Conservation (phyloP, 495 filamentous ascomycete species). For the Talaromyces wortmannii region DNA sequence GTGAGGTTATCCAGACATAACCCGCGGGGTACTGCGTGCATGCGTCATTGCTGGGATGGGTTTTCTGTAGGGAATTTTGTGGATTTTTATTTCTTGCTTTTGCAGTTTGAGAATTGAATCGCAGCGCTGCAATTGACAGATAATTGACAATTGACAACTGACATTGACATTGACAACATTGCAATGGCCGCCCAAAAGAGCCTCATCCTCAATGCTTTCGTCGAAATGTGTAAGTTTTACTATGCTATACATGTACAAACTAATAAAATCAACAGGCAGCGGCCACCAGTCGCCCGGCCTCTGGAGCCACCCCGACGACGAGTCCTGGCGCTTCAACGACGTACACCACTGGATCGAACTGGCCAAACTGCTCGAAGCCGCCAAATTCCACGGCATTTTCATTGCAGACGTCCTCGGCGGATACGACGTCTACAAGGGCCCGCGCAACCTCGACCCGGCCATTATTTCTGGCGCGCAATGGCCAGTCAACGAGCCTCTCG, state of each 20-base stretch:
- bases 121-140: too few relatives aligned
- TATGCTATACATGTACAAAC: background rate
- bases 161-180: conserved; percentile 1
- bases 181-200: conserved; percentile 28
- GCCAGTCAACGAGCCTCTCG: conserved; percentile 52
- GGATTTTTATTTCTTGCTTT: too few relatives aligned
- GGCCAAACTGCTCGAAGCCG: conserved; percentile 39
- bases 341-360: conserved; percentile 43
- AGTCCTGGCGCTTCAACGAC: conserved; percentile 47
- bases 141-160: background rate
- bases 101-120: too few relatives aligned
- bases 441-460: conserved; percentile 48
- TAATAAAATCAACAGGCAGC: conserved; percentile 23
- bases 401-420: conserved; percentile 50
- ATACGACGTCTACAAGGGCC: conserved; percentile 62
- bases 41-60: too few relatives aligned
- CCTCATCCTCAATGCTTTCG: conserved; percentile 54
- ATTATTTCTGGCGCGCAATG: conserved; percentile 58
- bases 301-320: conserved; percentile 47
- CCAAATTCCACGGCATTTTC: conserved; percentile 52
- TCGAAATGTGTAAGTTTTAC: conserved; percentile 40
- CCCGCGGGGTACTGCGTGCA: background rate
- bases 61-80: too few relatives aligned
- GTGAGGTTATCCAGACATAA: conserved; percentile 24
- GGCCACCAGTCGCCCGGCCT: conserved; percentile 49